These are phyloP conservation scores for Heliocybe sulcata DNA, from an alignment of 1,284 basidiomycete species.

Conservation along the genomic window DNA sequence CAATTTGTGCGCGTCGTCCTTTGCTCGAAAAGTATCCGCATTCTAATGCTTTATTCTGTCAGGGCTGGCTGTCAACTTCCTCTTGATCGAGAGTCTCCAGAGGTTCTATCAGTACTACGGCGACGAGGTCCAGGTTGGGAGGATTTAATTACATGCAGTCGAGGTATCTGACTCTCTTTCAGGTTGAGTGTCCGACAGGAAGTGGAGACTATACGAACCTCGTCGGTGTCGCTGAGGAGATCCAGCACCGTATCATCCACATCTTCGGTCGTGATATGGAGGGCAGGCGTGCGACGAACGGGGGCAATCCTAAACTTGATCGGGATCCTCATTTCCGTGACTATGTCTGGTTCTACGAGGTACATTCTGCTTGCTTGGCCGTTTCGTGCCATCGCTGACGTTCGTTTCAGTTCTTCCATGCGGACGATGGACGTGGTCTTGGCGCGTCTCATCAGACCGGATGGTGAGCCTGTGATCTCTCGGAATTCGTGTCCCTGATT, in stretches of 20 bases:
- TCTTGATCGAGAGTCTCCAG: slow-evolving; percentile 91
- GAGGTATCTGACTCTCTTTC: slow-evolving; percentile 87
- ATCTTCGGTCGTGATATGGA: slow-evolving; percentile 89
- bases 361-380: slow-evolving; percentile 22
- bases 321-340: slow-evolving; percentile 95
- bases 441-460: slow-evolving; percentile 98
- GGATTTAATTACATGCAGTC: slow-evolving; percentile 93
- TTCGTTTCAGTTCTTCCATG: slow-evolving; percentile 81
- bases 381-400: background rate
- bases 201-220: slow-evolving; percentile 96
- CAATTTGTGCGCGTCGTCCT: slow-evolving; percentile 51
- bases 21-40: background rate
- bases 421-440: slow-evolving; percentile 84
- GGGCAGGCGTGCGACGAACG: slow-evolving; percentile 86
- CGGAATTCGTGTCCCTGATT: slow-evolving; percentile 7
- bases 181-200: slow-evolving; percentile 91
- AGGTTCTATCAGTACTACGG: slow-evolving; percentile 98
- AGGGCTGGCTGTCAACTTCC: slow-evolving; percentile 94
- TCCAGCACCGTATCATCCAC: slow-evolving; percentile 95
- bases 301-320: slow-evolving; percentile 83
- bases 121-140: slow-evolving; percentile 72
- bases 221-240: slow-evolving; percentile 89
- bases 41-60: background rate
- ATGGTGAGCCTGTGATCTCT: slow-evolving; percentile 48
- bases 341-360: slow-evolving; percentile 94